Base-by-base conservation (phyloP, 257 asterid species). In the Phtheirospermum japonicum region DNA sequence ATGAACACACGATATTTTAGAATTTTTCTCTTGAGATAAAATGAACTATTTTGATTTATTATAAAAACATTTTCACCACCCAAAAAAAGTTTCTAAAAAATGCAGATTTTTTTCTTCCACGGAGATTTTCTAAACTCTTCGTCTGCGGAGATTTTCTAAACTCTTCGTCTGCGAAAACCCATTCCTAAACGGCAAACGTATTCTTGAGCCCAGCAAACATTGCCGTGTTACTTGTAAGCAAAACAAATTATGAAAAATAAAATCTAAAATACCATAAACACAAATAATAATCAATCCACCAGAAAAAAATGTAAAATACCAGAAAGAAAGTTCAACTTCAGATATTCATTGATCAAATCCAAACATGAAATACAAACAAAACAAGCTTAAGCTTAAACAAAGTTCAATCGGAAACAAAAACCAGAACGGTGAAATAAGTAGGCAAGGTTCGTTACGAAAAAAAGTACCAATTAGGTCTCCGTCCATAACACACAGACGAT, bases 291-390 rank as follows among this genome's bases (percentile, higher is more conserved):
- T n/a, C n/a, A n/a, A n/a, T n/a, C n/a, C n/a, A n/a, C n/a, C n/a
- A n/a, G n/a, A n/a, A n/a, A n/a, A 36, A 6, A 6, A 9, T 36
- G 8, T 9, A 6, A 36, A 36, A 9, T 6, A 36, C 42, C 11
- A 36, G 42, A 36, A 36, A 39, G 2, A 23, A 30, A 37, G 32
- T 71, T 28, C 37, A 14, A 28, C 42, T 61, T 57, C 9, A 51
- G 62, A 70, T 63, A 50, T 36, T 64, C 57, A 60, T 60, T 34
- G 48, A 57, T 37, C 12, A 53, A 61, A 76, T 53, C 62, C 75
- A 49, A 39, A 62, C 60, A 66, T 16, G 16, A 59, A 34, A 67
- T 14, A 18, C 9, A 7, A 64, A 56, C 54, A 62, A 49, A 54
- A 71, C 65, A 55, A 61, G 61, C 50, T 30, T 23, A 19, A 7